Evolutionary conservation across 257 asterid species (phyloP).

Genomic region (Solanum acaule): DNA sequence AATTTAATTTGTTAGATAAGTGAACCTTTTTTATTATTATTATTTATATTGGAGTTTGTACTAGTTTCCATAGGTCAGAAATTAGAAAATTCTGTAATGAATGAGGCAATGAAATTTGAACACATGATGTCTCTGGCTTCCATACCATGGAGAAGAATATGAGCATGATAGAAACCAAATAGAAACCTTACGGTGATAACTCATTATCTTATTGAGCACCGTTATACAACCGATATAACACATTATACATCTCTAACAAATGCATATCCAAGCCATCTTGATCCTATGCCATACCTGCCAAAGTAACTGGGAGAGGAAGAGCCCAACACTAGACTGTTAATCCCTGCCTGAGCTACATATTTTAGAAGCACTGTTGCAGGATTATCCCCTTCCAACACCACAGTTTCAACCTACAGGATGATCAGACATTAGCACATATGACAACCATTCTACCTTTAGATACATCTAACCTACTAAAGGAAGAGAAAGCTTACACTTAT

Average conservation of each 20-base stretch:
- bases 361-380: conserved; percentile 57
- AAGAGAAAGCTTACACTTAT: conserved; percentile 26
- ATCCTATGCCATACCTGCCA: conserved; percentile 37
- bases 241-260: neutral
- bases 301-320: conserved; percentile 47
- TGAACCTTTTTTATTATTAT: neutral
- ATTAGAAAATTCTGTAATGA: neutral
- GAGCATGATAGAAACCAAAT: neutral
- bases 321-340: conserved; percentile 57
- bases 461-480: neutral
- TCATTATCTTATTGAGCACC: neutral
- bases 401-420: conserved; percentile 40
- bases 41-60: neutral
- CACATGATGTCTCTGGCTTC: neutral
- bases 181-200: neutral
- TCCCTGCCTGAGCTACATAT: conserved; percentile 42
- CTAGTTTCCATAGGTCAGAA: neutral
- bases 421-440: neutral
- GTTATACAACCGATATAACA: neutral
- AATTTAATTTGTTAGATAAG: neutral
- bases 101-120: neutral
- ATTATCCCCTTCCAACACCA: conserved; percentile 71
- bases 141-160: neutral
- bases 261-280: neutral
- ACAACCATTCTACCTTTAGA: neutral